Base-by-base conservation (phyloP, 2,329 filamentous ascomycete species). In the Orbilia oligospora region DNA sequence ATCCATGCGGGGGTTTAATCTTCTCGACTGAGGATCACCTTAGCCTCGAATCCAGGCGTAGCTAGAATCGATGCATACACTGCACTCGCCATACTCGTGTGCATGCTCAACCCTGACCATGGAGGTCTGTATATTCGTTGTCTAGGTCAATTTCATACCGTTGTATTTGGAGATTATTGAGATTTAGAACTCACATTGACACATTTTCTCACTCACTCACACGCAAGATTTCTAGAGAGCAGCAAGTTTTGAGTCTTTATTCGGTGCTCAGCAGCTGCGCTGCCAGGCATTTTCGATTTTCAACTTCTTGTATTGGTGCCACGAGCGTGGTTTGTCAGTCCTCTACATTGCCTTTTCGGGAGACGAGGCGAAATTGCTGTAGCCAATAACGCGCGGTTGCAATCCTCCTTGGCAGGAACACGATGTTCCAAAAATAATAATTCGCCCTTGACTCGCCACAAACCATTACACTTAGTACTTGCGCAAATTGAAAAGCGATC, bases 381-480 rank as follows among this genome's bases (percentile, higher is more conserved):
- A 78, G 75, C 75, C 75, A 78, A 78, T 78, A 66, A 72, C 75
- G 75, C 75, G 75, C 75, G 75, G 75, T 72, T 78, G 75, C 49
- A 36, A 24, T 33, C 30, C 12, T n/a, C 75, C 63, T 71, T 64
- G 75, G 61, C 75, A 55, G 38, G 63, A 78, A 78, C 75, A 33
- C 68, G 68, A 63, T 12, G 16, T 64, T 49, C 75, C 68, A 72
- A 78, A 78, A 77, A 77, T 77, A 30, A 3, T n/a, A n/a, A 77
- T 46, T n/a, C 41, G 51, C 33, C 10, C 30, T 18, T 20, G 16
- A 38, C 33, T 22, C n/a, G 22, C 33, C 33, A 9, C 51, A n/a
- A 41, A 49, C 2, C 46, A 22, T n/a, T 24, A 46, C n/a, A n/a
- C n/a, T n/a, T n/a, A n/a, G n/a, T 22, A 46, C 2, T 48, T n/a